A percentile compares a stretch with the other conserved stretches of the same genome.
Evolutionary conservation across 1,139 yeast genomes (phyloP).

Genomic region (Kurtzmaniella quercitrusa): DNA sequence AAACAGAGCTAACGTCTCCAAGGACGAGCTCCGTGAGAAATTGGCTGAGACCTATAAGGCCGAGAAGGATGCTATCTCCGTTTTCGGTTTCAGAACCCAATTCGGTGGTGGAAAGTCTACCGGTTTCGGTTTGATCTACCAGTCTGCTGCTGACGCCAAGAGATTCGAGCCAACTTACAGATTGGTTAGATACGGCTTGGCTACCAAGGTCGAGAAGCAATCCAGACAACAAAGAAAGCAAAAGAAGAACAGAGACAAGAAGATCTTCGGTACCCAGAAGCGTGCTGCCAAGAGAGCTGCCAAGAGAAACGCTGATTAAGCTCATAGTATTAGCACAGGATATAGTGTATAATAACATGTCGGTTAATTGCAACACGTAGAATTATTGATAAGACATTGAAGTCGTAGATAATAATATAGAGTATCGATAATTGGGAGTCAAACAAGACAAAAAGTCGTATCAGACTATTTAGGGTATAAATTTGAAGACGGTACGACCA

Average conservation of each 20-base stretch:
- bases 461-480: too few relatives aligned
- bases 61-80: constrained; percentile 98
- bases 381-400: not conserved
- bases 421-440: not conserved
- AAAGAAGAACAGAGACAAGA: constrained; percentile 99
- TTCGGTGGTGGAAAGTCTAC: constrained; percentile 99
- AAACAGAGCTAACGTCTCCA: constrained; percentile 98
- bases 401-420: not conserved
- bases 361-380: constrained; percentile 7
- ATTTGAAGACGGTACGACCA: too few relatives aligned
- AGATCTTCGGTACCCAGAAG: constrained; percentile 97
- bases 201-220: constrained; percentile 92
- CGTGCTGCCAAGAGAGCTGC: constrained; percentile 92
- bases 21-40: constrained; percentile 98
- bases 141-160: constrained; percentile 96
- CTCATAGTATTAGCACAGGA: constrained; percentile 13
- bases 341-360: constrained; percentile 9
- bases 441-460: too few relatives aligned
- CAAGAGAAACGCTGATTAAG: constrained; percentile 57
- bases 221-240: constrained; percentile 99
- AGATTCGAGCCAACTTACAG: constrained; percentile 99
- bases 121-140: constrained; percentile 99
- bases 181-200: constrained; percentile 98
- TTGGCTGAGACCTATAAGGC: constrained; percentile 96
- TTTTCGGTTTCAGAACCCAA: constrained; percentile 98